Evolutionary conservation across 1,284 basidiomycete genomes (phyloP).

Genomic region (Ustilago hordei): DNA sequence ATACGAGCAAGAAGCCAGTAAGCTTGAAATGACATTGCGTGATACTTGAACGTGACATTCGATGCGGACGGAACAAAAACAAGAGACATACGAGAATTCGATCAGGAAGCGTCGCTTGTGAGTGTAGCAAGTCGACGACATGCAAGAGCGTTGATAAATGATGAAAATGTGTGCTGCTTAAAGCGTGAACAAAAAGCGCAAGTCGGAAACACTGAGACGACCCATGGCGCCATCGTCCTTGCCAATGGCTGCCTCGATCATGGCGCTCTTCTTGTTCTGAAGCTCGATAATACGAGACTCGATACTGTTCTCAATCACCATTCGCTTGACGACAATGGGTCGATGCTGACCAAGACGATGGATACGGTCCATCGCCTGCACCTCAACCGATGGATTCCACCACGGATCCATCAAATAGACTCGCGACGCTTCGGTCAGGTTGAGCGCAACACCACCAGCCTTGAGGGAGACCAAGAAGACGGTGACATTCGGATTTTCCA

Average conservation of each 20-base stretch:
- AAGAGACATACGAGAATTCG: background rate
- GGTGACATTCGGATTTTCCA: constrained; percentile 92
- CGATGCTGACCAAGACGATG: constrained; percentile 90
- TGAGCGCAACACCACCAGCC: constrained; percentile 88
- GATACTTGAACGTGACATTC: constrained; percentile 9
- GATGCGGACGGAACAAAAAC: constrained; percentile 13
- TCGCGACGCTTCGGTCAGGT: constrained; percentile 68
- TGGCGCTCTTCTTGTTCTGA: constrained; percentile 87
- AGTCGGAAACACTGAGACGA: constrained; percentile 65
- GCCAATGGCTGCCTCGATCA: constrained; percentile 69
- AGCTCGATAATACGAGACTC: constrained; percentile 89
- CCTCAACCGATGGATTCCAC: constrained; percentile 69
- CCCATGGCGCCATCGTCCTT: constrained; percentile 68
- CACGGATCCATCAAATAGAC: constrained; percentile 69
- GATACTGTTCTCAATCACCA: constrained; percentile 95
- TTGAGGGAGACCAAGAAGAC: constrained; percentile 95
- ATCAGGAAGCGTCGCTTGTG: background rate
- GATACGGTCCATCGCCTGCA: constrained; percentile 89
- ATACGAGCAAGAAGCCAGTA: background rate
- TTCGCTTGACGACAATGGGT: constrained; percentile 90
- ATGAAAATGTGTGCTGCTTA: constrained; percentile 21
- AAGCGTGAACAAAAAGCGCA: constrained; percentile 66
- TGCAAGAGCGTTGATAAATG: background rate
- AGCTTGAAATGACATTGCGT: constrained; percentile 10
- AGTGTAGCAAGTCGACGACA: background rate